These are phyloP conservation scores for Ogataea nakhonphanomensis DNA, from an alignment of 805 yeast species.

Conservation along the genomic window DNA sequence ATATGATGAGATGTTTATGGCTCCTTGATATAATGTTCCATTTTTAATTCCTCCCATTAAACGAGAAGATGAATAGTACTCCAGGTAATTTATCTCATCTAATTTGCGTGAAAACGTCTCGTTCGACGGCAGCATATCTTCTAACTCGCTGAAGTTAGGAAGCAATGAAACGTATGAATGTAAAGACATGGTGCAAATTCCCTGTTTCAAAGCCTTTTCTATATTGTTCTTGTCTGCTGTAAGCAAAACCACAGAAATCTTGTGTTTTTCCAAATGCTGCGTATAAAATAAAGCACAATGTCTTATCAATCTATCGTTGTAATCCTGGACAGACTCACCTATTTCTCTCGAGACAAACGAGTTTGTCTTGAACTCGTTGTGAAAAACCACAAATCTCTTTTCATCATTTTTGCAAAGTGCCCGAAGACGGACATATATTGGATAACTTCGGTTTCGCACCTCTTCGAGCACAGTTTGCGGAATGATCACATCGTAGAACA, in stretches of 20 bases:
- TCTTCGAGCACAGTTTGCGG: constrained; percentile 96
- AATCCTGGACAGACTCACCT: constrained; percentile 78
- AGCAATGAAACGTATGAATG: constrained; percentile 67
- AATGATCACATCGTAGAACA: constrained; percentile 85
- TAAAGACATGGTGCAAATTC: constrained; percentile 53
- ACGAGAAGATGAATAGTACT: constrained; percentile 76
- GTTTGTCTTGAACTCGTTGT: constrained; percentile 79
- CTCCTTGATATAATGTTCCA: constrained; percentile 86
- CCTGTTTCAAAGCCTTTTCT: constrained; percentile 51
- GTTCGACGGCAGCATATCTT: constrained; percentile 70
- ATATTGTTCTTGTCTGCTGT: constrained; percentile 77
- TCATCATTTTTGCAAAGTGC: constrained; percentile 69
- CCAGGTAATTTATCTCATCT: constrained; percentile 62
- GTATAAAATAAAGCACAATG: constrained; percentile 69
- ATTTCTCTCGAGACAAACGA: constrained; percentile 62
- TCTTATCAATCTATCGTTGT: constrained; percentile 89
- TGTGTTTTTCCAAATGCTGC: constrained; percentile 49
- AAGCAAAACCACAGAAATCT: constrained; percentile 52
- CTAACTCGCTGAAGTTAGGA: constrained; percentile 69
- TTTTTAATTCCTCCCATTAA: constrained; percentile 86
- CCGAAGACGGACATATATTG: constrained; percentile 82
- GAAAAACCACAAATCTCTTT: constrained; percentile 86
- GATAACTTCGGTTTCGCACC: constrained; percentile 80
- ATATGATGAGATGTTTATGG: constrained; percentile 73
- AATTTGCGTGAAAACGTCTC: constrained; percentile 36